Base-by-base conservation (phyloP, 805 yeast species). In the Candida germanica region DNA sequence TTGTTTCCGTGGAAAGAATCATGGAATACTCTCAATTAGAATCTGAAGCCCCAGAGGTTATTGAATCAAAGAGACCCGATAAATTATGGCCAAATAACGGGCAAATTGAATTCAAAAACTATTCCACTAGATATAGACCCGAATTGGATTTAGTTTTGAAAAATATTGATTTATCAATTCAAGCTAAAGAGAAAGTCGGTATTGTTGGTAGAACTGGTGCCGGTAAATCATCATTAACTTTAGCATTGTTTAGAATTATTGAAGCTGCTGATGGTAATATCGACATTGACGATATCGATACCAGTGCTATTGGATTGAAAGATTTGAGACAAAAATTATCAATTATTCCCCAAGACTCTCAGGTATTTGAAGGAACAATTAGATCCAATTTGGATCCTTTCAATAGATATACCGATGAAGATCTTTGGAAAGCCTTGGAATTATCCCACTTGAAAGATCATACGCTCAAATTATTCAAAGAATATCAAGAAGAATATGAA, bases 1-100 rank as follows among this genome's bases (percentile, higher is more conserved):
- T 93, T 65, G 98, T 93, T 25, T 85, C 95, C 13, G 96, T 94
- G 29, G 98, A 91, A 67, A 80, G 98, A 64, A 80, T 91, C 36
- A 71, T 86, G 61, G 98, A 91, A 59, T 91, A 89, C 59, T 77
- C 95, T 24, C 59, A 65, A n/a, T 67, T 93, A 42, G 65, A 66
- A 25, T 70, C 88, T n/a, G 98, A 93, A 66, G 98, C 97, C 6
- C 87, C 93, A 1, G 79, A 71, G 36, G 57, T 80, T 16, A 66
- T 83, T 36, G 80, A 78, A 41, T 73, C 68, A 28, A 62, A 73
- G 35, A 77, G 88, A 47, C 97, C 97, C 2, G 29, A 51, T 2
- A 38, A 44, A 10, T 34, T 44, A 26, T 67, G 73, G 73, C 73
- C 73, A 2, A 44, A 52, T 17, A 33, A 48, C 10, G 73, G 73